Evolutionary conservation across 1,284 basidiomycete genomes (phyloP).

Genomic region (Singerocomus rubriflavus): DNA sequence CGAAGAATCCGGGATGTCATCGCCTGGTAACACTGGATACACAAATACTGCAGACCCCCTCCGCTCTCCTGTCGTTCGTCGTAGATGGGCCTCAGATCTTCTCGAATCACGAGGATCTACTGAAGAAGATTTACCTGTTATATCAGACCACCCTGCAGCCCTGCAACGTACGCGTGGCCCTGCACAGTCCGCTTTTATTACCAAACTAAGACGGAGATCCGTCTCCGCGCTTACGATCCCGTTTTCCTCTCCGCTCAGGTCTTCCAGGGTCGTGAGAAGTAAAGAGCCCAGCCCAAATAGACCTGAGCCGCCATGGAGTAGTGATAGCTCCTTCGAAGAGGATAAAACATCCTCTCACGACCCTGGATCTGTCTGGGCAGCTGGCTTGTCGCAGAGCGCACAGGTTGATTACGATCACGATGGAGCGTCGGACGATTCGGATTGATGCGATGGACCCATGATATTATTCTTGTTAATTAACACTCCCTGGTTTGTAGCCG

Average conservation of each 20-base stretch:
- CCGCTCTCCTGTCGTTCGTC: slow-evolving; percentile 40
- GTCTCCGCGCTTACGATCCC: slow-evolving; percentile 47
- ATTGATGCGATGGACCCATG: slow-evolving; percentile 9
- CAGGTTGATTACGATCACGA: slow-evolving; percentile 21
- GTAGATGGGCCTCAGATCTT: slow-evolving; percentile 46
- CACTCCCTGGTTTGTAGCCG: slow-evolving; percentile 10
- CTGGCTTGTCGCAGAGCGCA: slow-evolving; percentile 15
- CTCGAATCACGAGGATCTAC: slow-evolving; percentile 31
- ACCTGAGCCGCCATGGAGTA: slow-evolving; percentile 53
- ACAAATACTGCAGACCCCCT: slow-evolving; percentile 37
- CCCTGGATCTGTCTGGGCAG: slow-evolving; percentile 20
- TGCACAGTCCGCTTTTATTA: slow-evolving; percentile 21
- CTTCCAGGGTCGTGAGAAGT: slow-evolving; percentile 21
- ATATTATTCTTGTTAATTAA: background rate
- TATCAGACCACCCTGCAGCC: slow-evolving; percentile 9
- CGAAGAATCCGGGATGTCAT: slow-evolving; percentile 26
- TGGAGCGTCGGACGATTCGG: slow-evolving; percentile 20
- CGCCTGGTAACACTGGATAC: slow-evolving; percentile 24
- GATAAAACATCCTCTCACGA: slow-evolving; percentile 39
- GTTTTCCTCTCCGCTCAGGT: slow-evolving; percentile 39
- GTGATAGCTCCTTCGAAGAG: slow-evolving; percentile 59
- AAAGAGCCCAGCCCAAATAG: slow-evolving; percentile 32
- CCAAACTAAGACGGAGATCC: slow-evolving; percentile 47
- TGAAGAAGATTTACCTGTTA: slow-evolving; percentile 13
- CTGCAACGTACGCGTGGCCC: slow-evolving; percentile 13